phyloP scores from a whole-genome alignment of 306 rosid genomes.

The Vigna nakashimae region DNA sequence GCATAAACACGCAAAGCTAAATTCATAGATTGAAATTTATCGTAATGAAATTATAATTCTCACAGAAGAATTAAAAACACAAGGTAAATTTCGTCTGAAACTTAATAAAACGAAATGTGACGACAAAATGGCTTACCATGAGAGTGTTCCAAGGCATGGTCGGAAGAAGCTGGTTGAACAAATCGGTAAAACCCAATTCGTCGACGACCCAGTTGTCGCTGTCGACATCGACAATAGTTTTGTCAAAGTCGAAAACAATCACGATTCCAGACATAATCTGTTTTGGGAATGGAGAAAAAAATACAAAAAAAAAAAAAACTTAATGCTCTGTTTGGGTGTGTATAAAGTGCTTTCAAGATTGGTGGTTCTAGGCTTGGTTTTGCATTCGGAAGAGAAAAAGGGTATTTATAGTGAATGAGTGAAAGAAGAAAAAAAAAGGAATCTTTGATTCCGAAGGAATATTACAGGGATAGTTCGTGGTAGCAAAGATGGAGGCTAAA shows the following conservation, averaged over 20 bases:
- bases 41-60: too few species aligned
- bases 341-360: conserved; percentile 20
- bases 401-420: conserved; percentile 57
- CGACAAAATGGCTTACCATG: conserved; percentile 54
- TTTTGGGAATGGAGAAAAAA: background rate
- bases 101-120: background rate
- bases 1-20: too few species aligned
- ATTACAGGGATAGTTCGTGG: conserved; percentile 44
- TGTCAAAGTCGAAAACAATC: conserved; percentile 81
- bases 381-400: background rate
- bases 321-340: background rate
- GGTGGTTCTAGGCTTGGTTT: conserved; percentile 29
- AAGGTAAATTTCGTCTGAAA: too few species aligned
- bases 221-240: conserved; percentile 79
- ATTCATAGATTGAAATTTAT: too few species aligned
- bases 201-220: conserved; percentile 88
- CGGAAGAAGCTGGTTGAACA: conserved; percentile 72
- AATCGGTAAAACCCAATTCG: conserved; percentile 69
- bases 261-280: conserved; percentile 60
- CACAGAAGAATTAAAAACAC: too few species aligned
- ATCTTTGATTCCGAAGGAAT: conserved; percentile 58
- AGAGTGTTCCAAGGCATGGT: conserved; percentile 93
- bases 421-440: background rate
- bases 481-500: background rate
- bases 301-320: background rate